These are phyloP conservation scores for Pythium aquatile DNA, from an alignment of 352 stramenopile species.

Conservation along the genomic window DNA sequence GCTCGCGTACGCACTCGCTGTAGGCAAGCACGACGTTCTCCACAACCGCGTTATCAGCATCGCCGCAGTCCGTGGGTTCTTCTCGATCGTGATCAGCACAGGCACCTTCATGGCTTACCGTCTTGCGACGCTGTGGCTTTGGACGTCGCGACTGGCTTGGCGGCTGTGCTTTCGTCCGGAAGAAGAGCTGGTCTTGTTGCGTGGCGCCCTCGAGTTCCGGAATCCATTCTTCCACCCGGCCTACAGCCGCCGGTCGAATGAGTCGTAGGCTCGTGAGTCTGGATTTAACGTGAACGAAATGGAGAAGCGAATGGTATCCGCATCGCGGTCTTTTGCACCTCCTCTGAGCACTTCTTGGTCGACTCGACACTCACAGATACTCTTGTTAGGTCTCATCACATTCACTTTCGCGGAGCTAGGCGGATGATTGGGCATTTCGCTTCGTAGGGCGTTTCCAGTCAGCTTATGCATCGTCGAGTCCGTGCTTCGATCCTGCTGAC, in stretches of 20 bases:
- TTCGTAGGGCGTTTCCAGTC: no score
- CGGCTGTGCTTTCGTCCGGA: constrained; percentile 11
- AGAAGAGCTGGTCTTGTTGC: constrained; percentile 19
- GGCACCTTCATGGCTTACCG: constrained; percentile 23
- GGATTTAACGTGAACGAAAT: no score
- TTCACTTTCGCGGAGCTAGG: no score
- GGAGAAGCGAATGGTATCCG: no score
- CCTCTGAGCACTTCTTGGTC: no score
- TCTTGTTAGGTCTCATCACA: no score
- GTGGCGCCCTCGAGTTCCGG: constrained; percentile 17
- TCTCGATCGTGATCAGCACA: constrained; percentile 22
- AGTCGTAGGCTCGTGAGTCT: no score
- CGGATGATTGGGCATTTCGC: no score
- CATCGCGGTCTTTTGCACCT: no score
- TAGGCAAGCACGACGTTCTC: constrained; percentile 10
- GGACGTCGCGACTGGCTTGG: constrained; percentile 19
- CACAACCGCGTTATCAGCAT: constrained; percentile 15
- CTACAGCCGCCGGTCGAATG: no score
- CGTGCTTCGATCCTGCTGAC: background rate
- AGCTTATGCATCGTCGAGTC: background rate
- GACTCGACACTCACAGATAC: no score
- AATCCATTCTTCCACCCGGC: constrained; percentile 19
- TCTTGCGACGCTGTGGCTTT: constrained; percentile 18
- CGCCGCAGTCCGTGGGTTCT: constrained; percentile 14
- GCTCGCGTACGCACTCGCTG: constrained; percentile 11